phyloP scores from a whole-genome alignment of 164 flowering plant species.

The Aristolochia contorta region DNA sequence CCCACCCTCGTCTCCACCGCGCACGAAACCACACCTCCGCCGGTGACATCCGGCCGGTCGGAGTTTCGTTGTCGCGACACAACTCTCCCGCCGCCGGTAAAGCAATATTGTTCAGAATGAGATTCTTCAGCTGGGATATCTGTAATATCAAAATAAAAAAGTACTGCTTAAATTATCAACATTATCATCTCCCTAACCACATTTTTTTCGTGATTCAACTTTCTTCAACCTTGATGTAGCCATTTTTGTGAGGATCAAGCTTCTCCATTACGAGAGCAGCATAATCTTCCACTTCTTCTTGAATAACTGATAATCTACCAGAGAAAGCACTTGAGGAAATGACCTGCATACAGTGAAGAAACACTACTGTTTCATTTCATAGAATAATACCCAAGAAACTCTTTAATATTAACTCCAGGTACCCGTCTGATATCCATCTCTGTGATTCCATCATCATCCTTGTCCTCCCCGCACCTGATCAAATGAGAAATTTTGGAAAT shows the following conservation, averaged over 20 bases:
- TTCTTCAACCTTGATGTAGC: conserved; percentile 29
- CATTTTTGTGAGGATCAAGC: conserved; percentile 24
- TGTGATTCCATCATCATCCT: conserved; percentile 27
- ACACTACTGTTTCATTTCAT: neutral
- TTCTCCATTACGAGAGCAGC: conserved; percentile 35
- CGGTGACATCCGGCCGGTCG: conserved; percentile 9
- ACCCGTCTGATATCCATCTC: conserved; percentile 35
- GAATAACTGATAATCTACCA: conserved; percentile 28
- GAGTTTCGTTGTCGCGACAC: conserved; percentile 1
- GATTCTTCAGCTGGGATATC: conserved; percentile 24
- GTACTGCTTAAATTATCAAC: too few species aligned
- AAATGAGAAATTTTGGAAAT: too few species aligned
- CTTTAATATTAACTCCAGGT: neutral
- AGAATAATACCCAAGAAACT: neutral
- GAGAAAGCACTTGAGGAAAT: conserved; percentile 29
- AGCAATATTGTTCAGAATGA: conserved; percentile 8
- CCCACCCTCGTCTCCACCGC: conserved; percentile 38
- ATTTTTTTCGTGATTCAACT: neutral
- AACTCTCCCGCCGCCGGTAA: conserved; percentile 5
- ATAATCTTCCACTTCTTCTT: conserved; percentile 30
- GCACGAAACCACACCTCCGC: conserved; percentile 25
- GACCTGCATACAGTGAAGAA: conserved; percentile 15
- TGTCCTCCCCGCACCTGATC: conserved; percentile 27
- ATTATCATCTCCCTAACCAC: too few species aligned
- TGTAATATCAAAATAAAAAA: conserved; percentile 3